A percentile compares a stretch with the other conserved stretches of the same genome.
phyloP scores from a whole-genome alignment of 208 protist genomes.

The Trypanosoma mega region DNA sequence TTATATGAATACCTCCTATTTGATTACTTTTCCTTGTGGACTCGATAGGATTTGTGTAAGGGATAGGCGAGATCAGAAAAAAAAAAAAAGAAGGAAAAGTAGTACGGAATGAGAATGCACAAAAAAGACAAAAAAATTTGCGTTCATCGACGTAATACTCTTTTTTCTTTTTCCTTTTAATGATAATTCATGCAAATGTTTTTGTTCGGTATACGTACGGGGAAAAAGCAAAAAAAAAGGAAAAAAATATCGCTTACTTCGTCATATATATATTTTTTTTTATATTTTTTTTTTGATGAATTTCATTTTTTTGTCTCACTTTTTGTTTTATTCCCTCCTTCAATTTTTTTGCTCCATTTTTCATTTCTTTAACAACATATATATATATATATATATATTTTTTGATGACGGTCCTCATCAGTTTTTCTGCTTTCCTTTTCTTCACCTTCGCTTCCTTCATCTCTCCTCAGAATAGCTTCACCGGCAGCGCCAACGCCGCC shows the following conservation, averaged over 20 bases:
- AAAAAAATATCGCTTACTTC: neutral
- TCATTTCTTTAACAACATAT: neutral
- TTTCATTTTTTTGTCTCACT: too few species aligned
- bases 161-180: neutral
- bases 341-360: neutral
- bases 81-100: too few species aligned
- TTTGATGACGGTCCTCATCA: neutral
- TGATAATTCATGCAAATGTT: neutral
- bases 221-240: neutral
- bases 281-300: too few species aligned
- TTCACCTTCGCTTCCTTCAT: too few species aligned
- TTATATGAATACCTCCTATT: too few species aligned
- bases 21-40: too few species aligned
- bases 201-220: neutral
- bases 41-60: too few species aligned
- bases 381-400: conserved; percentile 1
- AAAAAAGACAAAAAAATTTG: too few species aligned
- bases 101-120: too few species aligned
- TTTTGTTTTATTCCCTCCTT: too few species aligned
- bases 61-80: too few species aligned
- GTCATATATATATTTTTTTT: neutral
- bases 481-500: conserved; percentile 31
- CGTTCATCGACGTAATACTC: too few species aligned
- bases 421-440: conserved; percentile 1
- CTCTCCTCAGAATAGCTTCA: conserved; percentile 34